phyloP scores from a whole-genome alignment of 148 eudicot species.

The Simmondsia chinensis region DNA sequence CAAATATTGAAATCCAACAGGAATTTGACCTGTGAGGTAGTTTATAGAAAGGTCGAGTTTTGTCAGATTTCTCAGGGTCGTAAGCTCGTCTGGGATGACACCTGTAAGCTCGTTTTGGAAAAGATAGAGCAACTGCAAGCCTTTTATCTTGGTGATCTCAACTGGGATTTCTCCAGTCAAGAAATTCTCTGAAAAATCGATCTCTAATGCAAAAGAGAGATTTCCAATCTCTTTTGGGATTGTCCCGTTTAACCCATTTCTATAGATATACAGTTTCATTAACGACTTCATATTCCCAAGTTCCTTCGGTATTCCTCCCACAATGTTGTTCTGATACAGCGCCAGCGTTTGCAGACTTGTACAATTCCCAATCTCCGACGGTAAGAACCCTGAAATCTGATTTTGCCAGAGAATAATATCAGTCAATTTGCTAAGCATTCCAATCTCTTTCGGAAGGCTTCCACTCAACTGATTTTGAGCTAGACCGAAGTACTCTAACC shows the following conservation, averaged over 20 bases:
- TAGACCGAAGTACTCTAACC: constrained; percentile 22
- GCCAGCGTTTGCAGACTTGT: constrained; percentile 51
- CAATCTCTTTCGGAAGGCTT: constrained; percentile 24
- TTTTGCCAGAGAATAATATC: constrained; percentile 70
- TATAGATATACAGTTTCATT: constrained; percentile 41
- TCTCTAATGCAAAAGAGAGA: constrained; percentile 12
- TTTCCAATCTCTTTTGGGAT: constrained; percentile 28
- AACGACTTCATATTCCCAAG: constrained; percentile 43
- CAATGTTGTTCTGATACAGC: constrained; percentile 62
- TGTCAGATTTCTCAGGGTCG: constrained; percentile 17
- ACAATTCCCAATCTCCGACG: constrained; percentile 65
- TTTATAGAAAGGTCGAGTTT: constrained; percentile 26
- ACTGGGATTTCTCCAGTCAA: constrained; percentile 30
- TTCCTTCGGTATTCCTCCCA: constrained; percentile 69
- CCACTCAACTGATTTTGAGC: constrained; percentile 27
- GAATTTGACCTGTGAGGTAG: constrained; percentile 23
- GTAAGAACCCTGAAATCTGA: constrained; percentile 52
- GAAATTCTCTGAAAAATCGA: constrained; percentile 26
- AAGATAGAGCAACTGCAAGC: constrained; percentile 24
- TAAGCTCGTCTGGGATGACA: constrained; percentile 23
- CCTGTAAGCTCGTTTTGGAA: constrained; percentile 26
- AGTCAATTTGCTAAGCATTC: constrained; percentile 30
- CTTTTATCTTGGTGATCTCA: constrained; percentile 19
- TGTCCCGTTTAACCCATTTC: constrained; percentile 60
- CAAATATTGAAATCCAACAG: constrained; percentile 27